Evolutionary conservation across 495 filamentous ascomycete genomes (phyloP), one percentile per base, ranked within the genome.

Genomic region (Opeltia flavorubescens): DNA sequence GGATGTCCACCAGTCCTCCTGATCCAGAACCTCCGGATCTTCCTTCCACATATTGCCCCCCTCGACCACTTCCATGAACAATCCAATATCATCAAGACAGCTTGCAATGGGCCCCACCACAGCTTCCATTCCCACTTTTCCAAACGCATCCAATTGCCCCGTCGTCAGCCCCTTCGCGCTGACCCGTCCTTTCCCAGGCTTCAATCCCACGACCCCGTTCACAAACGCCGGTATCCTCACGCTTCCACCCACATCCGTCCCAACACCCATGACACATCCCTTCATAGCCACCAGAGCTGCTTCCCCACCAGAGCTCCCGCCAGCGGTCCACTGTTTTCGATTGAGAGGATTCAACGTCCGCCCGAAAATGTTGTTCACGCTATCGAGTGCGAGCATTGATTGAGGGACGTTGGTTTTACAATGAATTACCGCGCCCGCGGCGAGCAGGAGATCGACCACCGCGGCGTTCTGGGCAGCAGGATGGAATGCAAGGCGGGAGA

Each of bases 301-400:
- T 56, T 87, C 83, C 17, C 83, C 83, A 18, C 81, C 80, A 0
- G 75, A 72, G 24, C 72, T 77, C 0, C 81, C 81, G 9, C 81
- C 81, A 0, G 68, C 56, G 0, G 77, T 80, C 50, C 50, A 52
- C 2, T 24, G 12, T 5, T 15, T 17, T 4, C 50, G 30, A 13
- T 55, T 43, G 4, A 2, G 8, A n/a, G 60, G 59, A 23, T 63
- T 63, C 4, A 57, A 38, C 3, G 55, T 56, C 0, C 55, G 50
- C 2, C 59, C 60, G 29, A 58, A 55, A n/a, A 63, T 44, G 53
- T 84, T 81, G 58, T 82, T 84, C 17, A 72, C 61, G 0, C 72
- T 64, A 44, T 78, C 73, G 2, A 60, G 52, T n/a, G 67, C 55
- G 52, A 64, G 55, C 46, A 61, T 47, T 1, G 59, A 50, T 3